Percentiles rank a stretch among this genome's conserved stretches.
phyloP scores from a whole-genome alignment of 176 grass and related monocot species.

The Eleusine coracana region DNA sequence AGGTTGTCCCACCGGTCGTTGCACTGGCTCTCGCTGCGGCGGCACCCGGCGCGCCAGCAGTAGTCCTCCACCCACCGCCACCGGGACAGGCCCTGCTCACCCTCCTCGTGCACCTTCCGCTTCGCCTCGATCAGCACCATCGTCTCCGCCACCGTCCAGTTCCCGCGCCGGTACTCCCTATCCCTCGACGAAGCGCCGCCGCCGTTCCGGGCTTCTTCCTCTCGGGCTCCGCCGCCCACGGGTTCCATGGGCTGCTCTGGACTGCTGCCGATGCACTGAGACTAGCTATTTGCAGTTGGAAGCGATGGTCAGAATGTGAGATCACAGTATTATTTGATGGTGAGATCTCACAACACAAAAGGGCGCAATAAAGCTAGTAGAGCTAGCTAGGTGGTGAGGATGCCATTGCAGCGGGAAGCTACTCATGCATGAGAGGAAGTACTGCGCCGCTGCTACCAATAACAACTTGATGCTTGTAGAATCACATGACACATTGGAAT shows the following conservation, averaged over 20 bases:
- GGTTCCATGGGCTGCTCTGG: slow-evolving; percentile 30
- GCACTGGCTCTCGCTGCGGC: slow-evolving; percentile 96
- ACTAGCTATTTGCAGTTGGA: neutral
- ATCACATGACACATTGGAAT: slow-evolving; percentile 33
- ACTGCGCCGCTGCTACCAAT: neutral
- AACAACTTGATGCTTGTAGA: slow-evolving; percentile 40
- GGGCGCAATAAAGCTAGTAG: neutral
- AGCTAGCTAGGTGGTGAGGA: slow-evolving; percentile 1
- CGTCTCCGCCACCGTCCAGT: slow-evolving; percentile 94
- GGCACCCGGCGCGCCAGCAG: slow-evolving; percentile 86
- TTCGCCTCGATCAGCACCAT: slow-evolving; percentile 87
- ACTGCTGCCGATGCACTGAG: neutral
- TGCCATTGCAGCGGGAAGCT: slow-evolving; percentile 24
- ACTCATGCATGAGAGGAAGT: slow-evolving; percentile 3
- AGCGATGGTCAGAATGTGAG: neutral
- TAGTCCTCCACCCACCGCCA: slow-evolving; percentile 99
- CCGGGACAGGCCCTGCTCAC: slow-evolving; percentile 57
- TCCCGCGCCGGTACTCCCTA: slow-evolving; percentile 79
- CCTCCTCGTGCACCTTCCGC: slow-evolving; percentile 67
- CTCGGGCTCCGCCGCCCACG: slow-evolving; percentile 24
- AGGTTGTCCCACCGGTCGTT: slow-evolving; percentile 99
- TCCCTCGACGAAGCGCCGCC: slow-evolving; percentile 48
- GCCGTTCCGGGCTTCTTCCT: slow-evolving; percentile 19
- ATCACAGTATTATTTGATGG: slow-evolving; percentile 29
- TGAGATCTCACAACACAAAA: slow-evolving; percentile 20